Evolutionary conservation across 306 rosid species (phyloP), one percentile per base, ranked within the genome.

Genomic region (Trifolium fragiferum): DNA sequence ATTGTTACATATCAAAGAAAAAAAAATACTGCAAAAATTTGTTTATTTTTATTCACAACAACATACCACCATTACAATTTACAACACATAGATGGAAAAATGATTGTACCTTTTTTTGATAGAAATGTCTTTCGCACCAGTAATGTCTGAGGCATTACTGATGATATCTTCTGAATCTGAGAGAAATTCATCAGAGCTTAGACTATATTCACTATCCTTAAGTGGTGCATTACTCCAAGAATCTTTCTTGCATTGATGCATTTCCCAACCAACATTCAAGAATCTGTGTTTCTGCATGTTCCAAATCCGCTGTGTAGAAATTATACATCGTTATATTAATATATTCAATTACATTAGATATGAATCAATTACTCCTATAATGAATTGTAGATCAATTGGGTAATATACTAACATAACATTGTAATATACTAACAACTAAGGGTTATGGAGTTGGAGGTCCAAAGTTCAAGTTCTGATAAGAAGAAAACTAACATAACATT

Each of bases 51-150:
- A n/a, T n/a, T n/a, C n/a, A n/a, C n/a, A n/a, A n/a, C n/a, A n/a
- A n/a, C 25, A 23, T 23, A 23, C 25, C 25, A 23, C 25, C 25
- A 23, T 46, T 49, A 49, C 16, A 49, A 16, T 4, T n/a, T n/a
- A n/a, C n/a, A n/a, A n/a, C n/a, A 50, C 0, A 50, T 8, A 69
- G 19, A 49, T 59, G 10, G 0, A 73, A 77, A 61, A 60, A 80
- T 65, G 20, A 62, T 15, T 12, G 61, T 63, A 93, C 97, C 92
- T 88, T 73, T 84, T 79, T 8, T 21, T 63, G 57, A 65, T 40
- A 40, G 81, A 63, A 66, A 73, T 43, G 13, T 20, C 58, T 18
- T 51, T 18, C 8, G 12, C 58, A 51, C 4, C 12, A 3, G 25
- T 51, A 18, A 0, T 4, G n/a, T 62, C 57, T 0, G 78, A 68